These are phyloP conservation scores for Ogataea parapolymorpha DNA, from an alignment of 805 yeast species.

Conservation along the genomic window DNA sequence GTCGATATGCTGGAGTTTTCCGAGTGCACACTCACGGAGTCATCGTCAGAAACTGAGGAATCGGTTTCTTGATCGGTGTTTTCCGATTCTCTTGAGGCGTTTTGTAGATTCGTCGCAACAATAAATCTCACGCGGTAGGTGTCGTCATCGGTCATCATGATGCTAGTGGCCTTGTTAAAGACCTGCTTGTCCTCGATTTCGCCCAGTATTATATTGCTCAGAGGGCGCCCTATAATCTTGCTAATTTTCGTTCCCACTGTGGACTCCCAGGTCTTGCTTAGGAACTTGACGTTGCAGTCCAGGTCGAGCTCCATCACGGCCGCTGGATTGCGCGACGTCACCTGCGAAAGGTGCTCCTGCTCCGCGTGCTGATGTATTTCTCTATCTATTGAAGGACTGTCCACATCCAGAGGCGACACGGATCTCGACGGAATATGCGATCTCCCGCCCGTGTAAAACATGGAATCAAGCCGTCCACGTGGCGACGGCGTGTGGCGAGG, in stretches of 20 bases:
- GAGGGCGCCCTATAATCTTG: constrained; percentile 54
- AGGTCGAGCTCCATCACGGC: constrained; percentile 82
- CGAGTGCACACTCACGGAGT: constrained; percentile 28
- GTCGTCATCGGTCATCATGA: constrained; percentile 69
- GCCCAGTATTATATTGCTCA: constrained; percentile 65
- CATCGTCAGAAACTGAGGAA: constrained; percentile 19
- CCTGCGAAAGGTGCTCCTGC: constrained; percentile 47
- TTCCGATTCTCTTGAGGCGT: background rate
- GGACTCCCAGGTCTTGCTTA: constrained; percentile 74
- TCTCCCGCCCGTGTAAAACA: constrained; percentile 8
- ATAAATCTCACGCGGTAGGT: constrained; percentile 75
- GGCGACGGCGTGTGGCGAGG: background rate
- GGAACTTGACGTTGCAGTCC: constrained; percentile 71
- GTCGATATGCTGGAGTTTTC: constrained; percentile 40
- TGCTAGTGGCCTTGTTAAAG: constrained; percentile 64
- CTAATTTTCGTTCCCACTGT: constrained; percentile 65
- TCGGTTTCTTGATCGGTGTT: background rate
- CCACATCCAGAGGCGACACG: constrained; percentile 20
- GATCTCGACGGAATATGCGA: constrained; percentile 18
- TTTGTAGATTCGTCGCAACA: constrained; percentile 35
- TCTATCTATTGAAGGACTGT: constrained; percentile 13
- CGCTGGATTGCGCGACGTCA: constrained; percentile 68
- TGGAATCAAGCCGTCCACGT: constrained; percentile 4
- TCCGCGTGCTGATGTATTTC: constrained; percentile 11
- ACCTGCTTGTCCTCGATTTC: constrained; percentile 60